These are phyloP conservation scores for Aegilops longissima DNA, from an alignment of 176 grass and related monocot species.

Conservation along the genomic window DNA sequence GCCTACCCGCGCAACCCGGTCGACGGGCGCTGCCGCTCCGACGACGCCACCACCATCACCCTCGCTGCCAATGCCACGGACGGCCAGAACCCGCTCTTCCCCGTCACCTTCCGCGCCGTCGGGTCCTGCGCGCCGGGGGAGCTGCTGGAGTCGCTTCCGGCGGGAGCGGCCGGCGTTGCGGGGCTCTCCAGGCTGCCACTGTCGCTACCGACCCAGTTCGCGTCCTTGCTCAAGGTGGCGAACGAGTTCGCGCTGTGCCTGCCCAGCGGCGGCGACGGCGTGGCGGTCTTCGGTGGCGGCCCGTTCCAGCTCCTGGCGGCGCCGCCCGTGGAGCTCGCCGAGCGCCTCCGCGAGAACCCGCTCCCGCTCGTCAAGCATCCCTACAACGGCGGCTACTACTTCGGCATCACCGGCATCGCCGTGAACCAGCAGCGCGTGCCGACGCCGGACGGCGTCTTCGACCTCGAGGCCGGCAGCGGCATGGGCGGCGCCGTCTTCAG, in stretches of 20 bases:
- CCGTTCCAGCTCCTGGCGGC: slow-evolving; percentile 19
- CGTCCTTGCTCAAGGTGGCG: background rate
- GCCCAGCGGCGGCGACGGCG: slow-evolving; percentile 30
- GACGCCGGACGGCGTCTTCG: background rate
- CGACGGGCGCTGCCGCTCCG: background rate
- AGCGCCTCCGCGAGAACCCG: background rate
- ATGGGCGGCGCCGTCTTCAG: slow-evolving; percentile 31
- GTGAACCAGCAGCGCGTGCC: slow-evolving; percentile 1
- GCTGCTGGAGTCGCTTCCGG: slow-evolving; percentile 23
- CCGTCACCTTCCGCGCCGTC: background rate
- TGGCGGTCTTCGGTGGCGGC: slow-evolving; percentile 41
- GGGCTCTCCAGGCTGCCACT: slow-evolving; percentile 8
- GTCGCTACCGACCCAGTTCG: slow-evolving; percentile 41
- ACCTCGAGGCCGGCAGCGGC: background rate
- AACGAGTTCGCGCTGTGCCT: slow-evolving; percentile 52
- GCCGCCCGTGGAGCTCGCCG: background rate
- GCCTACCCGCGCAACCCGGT: slow-evolving; percentile 25
- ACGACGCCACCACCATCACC: slow-evolving; percentile 17
- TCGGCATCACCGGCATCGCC: slow-evolving; percentile 25
- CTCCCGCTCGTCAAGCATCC: slow-evolving; percentile 35
- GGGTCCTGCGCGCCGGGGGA: slow-evolving; percentile 21
- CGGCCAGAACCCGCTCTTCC: slow-evolving; percentile 46
- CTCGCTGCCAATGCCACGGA: slow-evolving; percentile 40
- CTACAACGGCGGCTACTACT: slow-evolving; percentile 50
- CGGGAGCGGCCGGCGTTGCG: slow-evolving; percentile 10